Conservation (phyloP, 139 green algal species). For the Volvox reticuliferus region DNA sequence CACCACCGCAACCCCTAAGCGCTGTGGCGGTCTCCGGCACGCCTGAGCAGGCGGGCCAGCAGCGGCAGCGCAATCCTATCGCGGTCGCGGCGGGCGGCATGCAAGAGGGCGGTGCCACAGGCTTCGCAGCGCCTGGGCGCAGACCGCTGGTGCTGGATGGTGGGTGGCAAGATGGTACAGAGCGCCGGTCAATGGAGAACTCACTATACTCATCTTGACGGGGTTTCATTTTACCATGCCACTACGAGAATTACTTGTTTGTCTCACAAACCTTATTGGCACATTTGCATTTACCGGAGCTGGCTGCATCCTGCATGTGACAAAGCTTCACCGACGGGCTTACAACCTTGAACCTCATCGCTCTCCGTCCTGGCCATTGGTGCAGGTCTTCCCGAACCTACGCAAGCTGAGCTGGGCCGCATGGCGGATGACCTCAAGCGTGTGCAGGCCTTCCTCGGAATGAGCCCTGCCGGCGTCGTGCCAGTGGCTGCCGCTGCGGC, state of each 20-base stretch:
- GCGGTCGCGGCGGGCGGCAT: neutral
- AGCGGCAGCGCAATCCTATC: constrained; percentile 37
- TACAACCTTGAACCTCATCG: no score
- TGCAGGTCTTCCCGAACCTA: constrained; percentile 18
- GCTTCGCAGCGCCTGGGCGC: constrained; percentile 2
- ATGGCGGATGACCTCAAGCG: constrained; percentile 22
- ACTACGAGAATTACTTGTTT: neutral
- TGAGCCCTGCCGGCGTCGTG: neutral
- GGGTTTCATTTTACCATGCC: neutral
- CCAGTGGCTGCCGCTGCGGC: neutral
- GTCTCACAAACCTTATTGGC: neutral
- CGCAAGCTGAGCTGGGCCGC: neutral
- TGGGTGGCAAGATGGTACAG: neutral
- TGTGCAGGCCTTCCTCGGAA: constrained; percentile 27
- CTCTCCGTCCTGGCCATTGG: neutral
- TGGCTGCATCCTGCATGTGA: no score
- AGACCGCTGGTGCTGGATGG: neutral
- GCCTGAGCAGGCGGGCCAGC: neutral
- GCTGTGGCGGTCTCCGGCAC: neutral
- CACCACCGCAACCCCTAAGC: neutral
- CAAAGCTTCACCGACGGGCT: no score
- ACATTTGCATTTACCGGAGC: neutral
- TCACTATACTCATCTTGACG: neutral
- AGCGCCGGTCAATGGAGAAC: neutral
- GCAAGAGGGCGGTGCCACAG: neutral